A percentile compares a stretch with the other conserved stretches of the same genome.
Conservation (phyloP, 768 basidiomycete genomes). For the Tubosaeta sp. region DNA sequence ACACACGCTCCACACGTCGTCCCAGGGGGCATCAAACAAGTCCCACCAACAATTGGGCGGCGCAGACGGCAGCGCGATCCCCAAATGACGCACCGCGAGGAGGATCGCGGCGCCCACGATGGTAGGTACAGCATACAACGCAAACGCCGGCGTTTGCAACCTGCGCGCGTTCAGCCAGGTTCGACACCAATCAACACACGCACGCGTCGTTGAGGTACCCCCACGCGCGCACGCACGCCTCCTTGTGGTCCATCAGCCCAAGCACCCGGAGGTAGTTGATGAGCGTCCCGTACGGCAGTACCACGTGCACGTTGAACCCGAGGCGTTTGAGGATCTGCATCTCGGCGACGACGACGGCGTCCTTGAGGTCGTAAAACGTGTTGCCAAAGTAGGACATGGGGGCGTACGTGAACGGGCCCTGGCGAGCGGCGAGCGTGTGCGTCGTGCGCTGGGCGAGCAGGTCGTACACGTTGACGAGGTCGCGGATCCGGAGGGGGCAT, state of each 20-base stretch:
- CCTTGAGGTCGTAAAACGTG: conserved; percentile 92
- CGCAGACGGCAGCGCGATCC: conserved; percentile 67
- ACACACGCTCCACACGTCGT: conserved; percentile 82
- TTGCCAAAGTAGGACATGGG: conserved; percentile 89
- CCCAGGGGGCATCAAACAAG: conserved; percentile 87
- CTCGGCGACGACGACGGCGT: conserved; percentile 88
- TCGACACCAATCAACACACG: conserved; percentile 31
- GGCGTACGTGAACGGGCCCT: conserved; percentile 54
- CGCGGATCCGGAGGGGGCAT: conserved; percentile 85
- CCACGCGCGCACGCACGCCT: conserved; percentile 80
- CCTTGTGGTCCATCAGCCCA: conserved; percentile 63
- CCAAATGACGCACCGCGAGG: conserved; percentile 68
- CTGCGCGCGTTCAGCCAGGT: conserved; percentile 36
- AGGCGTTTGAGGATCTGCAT: conserved; percentile 97
- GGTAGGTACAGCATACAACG: conserved; percentile 81
- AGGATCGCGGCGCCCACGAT: conserved; percentile 90
- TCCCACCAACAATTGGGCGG: conserved; percentile 86
- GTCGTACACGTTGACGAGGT: conserved; percentile 93
- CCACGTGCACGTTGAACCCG: conserved; percentile 92
- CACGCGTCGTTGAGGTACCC: conserved; percentile 95
- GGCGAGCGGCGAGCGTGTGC: conserved; percentile 39
- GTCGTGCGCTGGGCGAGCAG: conserved; percentile 73
- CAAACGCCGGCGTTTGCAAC: conserved; percentile 90
- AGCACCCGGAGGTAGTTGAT: conserved; percentile 92
- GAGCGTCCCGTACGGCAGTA: conserved; percentile 88